Percentiles rank a stretch among this genome's conserved stretches.
Evolutionary conservation across 2,329 filamentous ascomycete genomes (phyloP).

Genomic region (Phyllosticta citribraziliensis): DNA sequence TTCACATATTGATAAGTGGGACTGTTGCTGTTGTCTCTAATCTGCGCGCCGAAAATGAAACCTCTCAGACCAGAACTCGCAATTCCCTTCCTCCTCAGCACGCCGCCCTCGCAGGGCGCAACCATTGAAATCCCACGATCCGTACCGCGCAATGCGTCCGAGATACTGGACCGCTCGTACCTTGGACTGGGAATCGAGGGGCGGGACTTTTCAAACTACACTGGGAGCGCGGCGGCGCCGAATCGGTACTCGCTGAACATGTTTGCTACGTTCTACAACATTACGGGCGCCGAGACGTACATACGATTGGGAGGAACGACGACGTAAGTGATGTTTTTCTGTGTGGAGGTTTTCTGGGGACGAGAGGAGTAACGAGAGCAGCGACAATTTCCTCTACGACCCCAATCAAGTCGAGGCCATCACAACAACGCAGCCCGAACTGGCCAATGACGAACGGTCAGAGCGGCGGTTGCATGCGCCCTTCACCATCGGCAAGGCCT

Average conservation of each 20-base stretch:
- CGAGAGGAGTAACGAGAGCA: background rate
- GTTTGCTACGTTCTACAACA: background rate
- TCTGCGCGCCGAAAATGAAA: background rate
- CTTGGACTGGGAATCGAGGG: slow-evolving; percentile 1
- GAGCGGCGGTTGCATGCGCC: background rate
- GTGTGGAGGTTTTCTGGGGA: background rate
- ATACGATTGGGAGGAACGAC: slow-evolving; percentile 4
- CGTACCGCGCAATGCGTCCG: background rate
- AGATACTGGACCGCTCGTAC: background rate
- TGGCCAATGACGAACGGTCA: background rate
- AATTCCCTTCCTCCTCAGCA: background rate
- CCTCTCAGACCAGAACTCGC: background rate
- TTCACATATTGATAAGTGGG: too few relatives aligned
- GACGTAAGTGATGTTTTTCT: background rate
- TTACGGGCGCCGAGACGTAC: background rate
- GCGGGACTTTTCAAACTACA: slow-evolving; percentile 2
- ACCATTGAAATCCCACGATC: background rate
- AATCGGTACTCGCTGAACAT: slow-evolving; percentile 5
- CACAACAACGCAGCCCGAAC: background rate
- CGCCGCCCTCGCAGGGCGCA: background rate
- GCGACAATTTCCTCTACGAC: slow-evolving; percentile 6
- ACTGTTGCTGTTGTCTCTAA: background rate
- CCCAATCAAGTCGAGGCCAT: background rate
- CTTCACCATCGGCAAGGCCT: background rate
- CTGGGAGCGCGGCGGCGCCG: background rate